These are phyloP conservation scores for Cicer arietinum DNA, from an alignment of 306 rosid species.

Conservation along the genomic window DNA sequence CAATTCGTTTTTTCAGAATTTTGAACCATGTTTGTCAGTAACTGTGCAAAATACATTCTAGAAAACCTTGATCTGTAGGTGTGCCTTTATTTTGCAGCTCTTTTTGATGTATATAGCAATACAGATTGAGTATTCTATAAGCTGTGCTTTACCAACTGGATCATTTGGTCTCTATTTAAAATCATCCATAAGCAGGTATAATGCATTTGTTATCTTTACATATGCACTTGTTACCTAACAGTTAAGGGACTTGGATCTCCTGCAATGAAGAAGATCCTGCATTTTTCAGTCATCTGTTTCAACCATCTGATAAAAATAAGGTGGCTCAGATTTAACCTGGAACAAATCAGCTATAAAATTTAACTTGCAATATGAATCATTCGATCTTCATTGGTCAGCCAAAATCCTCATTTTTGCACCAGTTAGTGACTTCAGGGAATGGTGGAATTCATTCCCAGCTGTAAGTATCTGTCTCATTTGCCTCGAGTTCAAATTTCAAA, in stretches of 20 bases:
- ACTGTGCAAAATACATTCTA: not conserved
- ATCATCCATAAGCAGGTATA: not conserved
- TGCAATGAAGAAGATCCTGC: not conserved
- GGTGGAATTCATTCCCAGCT: not conserved
- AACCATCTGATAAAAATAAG: not conserved
- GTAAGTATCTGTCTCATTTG: not conserved
- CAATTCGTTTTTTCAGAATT: slow-evolving; percentile 19
- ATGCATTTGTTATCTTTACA: not conserved
- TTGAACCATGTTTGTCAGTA: not conserved
- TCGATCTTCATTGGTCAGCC: no score
- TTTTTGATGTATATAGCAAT: not conserved
- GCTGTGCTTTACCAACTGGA: slow-evolving; percentile 10
- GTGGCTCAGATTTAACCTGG: not conserved
- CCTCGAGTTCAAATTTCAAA: slow-evolving; percentile 9
- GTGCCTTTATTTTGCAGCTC: not conserved
- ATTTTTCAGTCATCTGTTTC: not conserved
- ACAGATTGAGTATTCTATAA: not conserved
- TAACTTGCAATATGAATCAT: not conserved
- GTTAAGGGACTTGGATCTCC: not conserved
- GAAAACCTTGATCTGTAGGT: not conserved
- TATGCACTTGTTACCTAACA: not conserved
- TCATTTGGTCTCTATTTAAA: not conserved
- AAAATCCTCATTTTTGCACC: not conserved
- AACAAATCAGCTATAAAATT: not conserved
- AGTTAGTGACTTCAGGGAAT: not conserved